phyloP scores from a whole-genome alignment of 306 rosid genomes.

The Acacia confusa region DNA sequence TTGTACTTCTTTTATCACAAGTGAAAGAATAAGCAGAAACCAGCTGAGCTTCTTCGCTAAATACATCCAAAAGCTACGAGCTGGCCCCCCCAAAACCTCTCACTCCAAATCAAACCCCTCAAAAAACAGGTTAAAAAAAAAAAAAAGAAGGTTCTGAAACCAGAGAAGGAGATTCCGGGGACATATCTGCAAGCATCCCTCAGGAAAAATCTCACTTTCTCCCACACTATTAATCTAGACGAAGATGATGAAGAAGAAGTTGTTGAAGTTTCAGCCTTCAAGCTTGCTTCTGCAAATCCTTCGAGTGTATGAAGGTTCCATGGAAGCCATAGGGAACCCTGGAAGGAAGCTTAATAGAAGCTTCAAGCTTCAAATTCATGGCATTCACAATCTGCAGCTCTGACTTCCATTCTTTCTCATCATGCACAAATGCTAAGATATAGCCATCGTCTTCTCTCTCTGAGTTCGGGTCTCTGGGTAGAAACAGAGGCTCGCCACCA shows the following conservation, averaged over 20 bases:
- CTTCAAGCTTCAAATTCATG: constrained; percentile 64
- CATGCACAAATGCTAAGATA: constrained; percentile 80
- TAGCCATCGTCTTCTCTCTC: constrained; percentile 74
- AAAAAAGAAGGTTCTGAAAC: constrained; percentile 20
- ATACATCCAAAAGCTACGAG: constrained; percentile 78
- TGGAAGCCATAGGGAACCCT: constrained; percentile 96
- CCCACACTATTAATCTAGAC: background rate
- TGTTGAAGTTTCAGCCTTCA: background rate
- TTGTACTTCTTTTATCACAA: background rate
- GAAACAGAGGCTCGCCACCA: constrained; percentile 93
- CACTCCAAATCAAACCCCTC: constrained; percentile 31
- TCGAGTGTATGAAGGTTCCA: constrained; percentile 76
- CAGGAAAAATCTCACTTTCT: constrained; percentile 61
- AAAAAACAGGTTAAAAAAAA: background rate
- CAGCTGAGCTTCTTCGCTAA: constrained; percentile 85
- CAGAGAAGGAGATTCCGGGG: constrained; percentile 80
- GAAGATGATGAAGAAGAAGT: background rate
- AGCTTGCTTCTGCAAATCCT: constrained; percentile 64
- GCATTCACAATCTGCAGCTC: constrained; percentile 82
- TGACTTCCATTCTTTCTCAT: constrained; percentile 83
- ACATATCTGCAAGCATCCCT: constrained; percentile 67
- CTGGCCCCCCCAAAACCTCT: constrained; percentile 62
- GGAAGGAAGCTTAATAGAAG: constrained; percentile 74
- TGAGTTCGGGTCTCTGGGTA: constrained; percentile 48
- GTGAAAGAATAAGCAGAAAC: constrained; percentile 65